Conservation (phyloP, 2,329 filamentous ascomycete species). For the Colletotrichum euphorbiae region DNA sequence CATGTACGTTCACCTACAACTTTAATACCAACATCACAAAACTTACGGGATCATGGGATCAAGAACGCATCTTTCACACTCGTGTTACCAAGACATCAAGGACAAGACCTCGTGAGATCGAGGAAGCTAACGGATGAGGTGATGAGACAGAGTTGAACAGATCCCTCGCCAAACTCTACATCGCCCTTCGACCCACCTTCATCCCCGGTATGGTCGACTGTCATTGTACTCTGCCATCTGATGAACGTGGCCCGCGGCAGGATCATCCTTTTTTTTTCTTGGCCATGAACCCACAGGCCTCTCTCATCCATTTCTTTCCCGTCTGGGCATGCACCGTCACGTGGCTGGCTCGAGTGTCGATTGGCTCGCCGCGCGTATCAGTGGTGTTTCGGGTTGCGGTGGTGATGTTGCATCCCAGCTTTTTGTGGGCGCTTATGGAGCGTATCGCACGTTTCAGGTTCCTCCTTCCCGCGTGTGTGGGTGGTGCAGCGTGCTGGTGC, state of each 20-base stretch:
- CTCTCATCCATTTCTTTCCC: not conserved
- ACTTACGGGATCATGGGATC: constrained; percentile 2
- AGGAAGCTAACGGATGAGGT: not conserved
- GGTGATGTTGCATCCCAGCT: constrained; percentile 31
- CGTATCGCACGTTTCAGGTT: constrained; percentile 28
- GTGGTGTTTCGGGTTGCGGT: constrained; percentile 36
- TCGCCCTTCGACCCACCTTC: not conserved
- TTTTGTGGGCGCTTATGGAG: constrained; percentile 23
- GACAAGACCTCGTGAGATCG: not conserved
- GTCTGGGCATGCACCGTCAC: constrained; percentile 27
- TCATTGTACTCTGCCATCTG: constrained; percentile 33
- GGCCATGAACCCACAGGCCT: not conserved
- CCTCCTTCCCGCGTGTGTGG: constrained; percentile 1
- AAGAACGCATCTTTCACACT: not conserved
- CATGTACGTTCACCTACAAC: constrained; percentile 26
- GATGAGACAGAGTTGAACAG: constrained; percentile 12
- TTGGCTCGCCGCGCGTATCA: constrained; percentile 27
- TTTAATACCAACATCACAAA: constrained; percentile 35
- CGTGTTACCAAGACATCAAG: not conserved
- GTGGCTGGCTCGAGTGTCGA: constrained; percentile 9
- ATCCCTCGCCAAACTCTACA: constrained; percentile 11
- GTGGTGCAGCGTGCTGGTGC: not conserved
- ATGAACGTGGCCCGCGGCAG: constrained; percentile 16
- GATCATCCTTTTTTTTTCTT: not conserved
- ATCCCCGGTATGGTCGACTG: constrained; percentile 16